Percentiles rank a stretch among this genome's conserved stretches.
Evolutionary conservation across 768 basidiomycete species (phyloP).

Genomic region (Panus rudis): DNA sequence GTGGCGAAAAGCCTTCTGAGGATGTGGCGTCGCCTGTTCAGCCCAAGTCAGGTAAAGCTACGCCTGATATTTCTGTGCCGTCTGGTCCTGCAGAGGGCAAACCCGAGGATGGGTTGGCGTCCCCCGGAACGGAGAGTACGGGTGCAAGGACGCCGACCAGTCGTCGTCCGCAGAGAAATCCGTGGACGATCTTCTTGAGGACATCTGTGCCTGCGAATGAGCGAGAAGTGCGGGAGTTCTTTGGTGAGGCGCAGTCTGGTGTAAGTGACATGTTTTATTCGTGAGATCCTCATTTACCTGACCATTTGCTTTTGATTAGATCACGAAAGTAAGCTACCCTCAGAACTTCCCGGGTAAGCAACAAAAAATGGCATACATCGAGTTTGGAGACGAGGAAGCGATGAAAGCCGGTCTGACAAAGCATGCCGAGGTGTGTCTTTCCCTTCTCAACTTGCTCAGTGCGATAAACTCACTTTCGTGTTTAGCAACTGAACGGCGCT

Average conservation of each 20-base stretch:
- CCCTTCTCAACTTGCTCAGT: constrained; percentile 3
- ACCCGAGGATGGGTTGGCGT: constrained; percentile 19
- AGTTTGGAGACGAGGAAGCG: constrained; percentile 82
- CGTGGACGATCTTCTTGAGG: constrained; percentile 84
- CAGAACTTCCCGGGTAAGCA: constrained; percentile 38
- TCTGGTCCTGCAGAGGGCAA: constrained; percentile 4
- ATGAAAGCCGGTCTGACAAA: constrained; percentile 77
- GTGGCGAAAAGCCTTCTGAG: constrained; percentile 6
- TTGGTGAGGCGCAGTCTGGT: constrained; percentile 59
- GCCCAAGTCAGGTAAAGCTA: constrained; percentile 34
- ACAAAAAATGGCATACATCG: constrained; percentile 71
- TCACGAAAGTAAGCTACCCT: constrained; percentile 63
- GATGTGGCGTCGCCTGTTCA: constrained; percentile 8
- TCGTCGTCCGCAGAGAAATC: constrained; percentile 56
- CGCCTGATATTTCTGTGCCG: constrained; percentile 19
- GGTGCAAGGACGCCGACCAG: constrained; percentile 70
- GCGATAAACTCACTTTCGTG: constrained; percentile 5
- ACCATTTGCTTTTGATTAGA: constrained; percentile 39
- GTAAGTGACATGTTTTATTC: constrained; percentile 32
- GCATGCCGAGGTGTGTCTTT: constrained; percentile 54
- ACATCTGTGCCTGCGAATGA: constrained; percentile 50
- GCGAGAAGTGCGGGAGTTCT: constrained; percentile 67
- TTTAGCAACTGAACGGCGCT: constrained; percentile 63
- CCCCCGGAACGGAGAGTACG: constrained; percentile 40
- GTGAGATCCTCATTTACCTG: neutral